Evolutionary conservation across 2,329 filamentous ascomycete species (phyloP), one percentile per base, ranked within the genome.

Genomic region (Phialocephala sp.): DNA sequence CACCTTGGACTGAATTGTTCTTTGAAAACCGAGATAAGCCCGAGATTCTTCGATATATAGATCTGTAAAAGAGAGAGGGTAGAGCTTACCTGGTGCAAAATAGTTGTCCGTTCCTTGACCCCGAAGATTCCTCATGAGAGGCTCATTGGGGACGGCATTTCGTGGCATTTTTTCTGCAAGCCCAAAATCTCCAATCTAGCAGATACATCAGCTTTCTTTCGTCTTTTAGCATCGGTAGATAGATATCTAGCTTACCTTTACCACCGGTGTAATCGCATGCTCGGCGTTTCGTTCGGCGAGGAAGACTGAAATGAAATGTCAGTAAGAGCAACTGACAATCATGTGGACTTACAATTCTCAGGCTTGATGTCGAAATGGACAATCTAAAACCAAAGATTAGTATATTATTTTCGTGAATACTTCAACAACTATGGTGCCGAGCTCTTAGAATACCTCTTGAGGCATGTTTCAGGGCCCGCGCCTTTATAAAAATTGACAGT

Each of bases 321-420:
- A 47, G 24, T 36, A 22, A 14, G 9, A 32, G 27, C 27, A 32
- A 32, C 27, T 32, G 27, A 32, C 27, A 32, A 32, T 32, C 6
- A 32, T 32, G 6, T 6, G 27, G 27, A 47, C 64, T 47, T n/a
- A 66, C 64, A 56, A 35, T 66, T 66, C 2, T 45, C 24, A 45
- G 45, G 54, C 24, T 66, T 66, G 9, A 66, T 27, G 52, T 66
- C 60, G 37, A 63, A 60, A 57, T 66, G 64, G 5, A 59, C 32
- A 20, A 66, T 36, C 24, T 32, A 32, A 32, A 32, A 32, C 27
- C 27, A 32, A 32, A 32, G 27, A 32, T 32, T 6, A 32, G 27
- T 32, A 32, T 6, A 32, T 32, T 32, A 32, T 32, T 32, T 32
- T 32, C 27, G 6, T 32, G 27, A 32, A 6, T 32, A 32, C 27